Evolutionary conservation across 305 asterid genomes (phyloP).

Genomic region (Plantago coronopus): DNA sequence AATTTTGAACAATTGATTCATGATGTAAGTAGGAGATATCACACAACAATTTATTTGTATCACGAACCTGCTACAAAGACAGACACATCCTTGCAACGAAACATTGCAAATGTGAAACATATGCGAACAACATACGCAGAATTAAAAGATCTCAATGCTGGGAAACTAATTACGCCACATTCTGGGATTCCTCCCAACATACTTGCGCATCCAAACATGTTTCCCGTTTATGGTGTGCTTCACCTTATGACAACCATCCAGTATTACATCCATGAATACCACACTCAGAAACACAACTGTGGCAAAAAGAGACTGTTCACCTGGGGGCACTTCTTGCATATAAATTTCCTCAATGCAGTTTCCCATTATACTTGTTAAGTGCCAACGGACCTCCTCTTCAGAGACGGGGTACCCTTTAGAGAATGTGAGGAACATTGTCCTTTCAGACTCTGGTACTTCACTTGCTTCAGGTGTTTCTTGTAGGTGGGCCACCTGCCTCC

Average conservation of each 20-base stretch:
- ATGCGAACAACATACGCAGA: too few species aligned
- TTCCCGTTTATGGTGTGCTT: conserved; percentile 44
- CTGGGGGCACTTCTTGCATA: conserved; percentile 38
- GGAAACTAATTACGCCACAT: too few species aligned
- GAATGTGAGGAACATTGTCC: conserved; percentile 55
- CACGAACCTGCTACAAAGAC: too few species aligned
- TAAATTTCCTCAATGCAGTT: conserved; percentile 41
- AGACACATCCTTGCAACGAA: too few species aligned
- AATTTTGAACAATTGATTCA: too few species aligned
- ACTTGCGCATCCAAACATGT: conserved; percentile 59
- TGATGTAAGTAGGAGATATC: too few species aligned
- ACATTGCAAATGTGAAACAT: too few species aligned
- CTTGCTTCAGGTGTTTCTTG: conserved; percentile 8
- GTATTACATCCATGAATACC: conserved; percentile 23
- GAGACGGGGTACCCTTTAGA: conserved; percentile 42
- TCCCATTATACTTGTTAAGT: conserved; percentile 26
- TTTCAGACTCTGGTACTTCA: conserved; percentile 17
- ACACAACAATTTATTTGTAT: too few species aligned
- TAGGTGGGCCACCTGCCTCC: background rate
- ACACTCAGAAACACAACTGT: conserved; percentile 31
- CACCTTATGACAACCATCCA: conserved; percentile 31
- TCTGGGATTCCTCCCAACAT: conserved; percentile 23
- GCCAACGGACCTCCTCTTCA: conserved; percentile 36
- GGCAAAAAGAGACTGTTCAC: conserved; percentile 50
- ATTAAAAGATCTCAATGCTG: too few species aligned